Conservation (phyloP, 106 monocot genomes). For the Dendrobium catenatum region DNA sequence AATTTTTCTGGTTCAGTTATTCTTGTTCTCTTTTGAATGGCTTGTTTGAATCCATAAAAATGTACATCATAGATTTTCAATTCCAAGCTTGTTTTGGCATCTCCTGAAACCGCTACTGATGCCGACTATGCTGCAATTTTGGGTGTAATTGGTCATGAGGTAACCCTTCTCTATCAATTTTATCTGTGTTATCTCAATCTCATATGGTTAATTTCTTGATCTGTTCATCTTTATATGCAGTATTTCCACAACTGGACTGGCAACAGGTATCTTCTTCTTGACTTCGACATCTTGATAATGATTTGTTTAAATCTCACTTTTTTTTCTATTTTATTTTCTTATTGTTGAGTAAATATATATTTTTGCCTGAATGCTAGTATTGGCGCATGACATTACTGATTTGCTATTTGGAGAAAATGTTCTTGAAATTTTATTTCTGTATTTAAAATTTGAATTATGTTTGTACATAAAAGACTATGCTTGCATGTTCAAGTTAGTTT, state of each 20-base stretch:
- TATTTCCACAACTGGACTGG: slow-evolving; percentile 99
- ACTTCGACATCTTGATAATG: neutral
- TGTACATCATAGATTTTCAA: slow-evolving; percentile 68
- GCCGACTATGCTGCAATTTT: slow-evolving; percentile 97
- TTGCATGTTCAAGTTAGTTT: neutral
- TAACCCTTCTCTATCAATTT: slow-evolving; percentile 14
- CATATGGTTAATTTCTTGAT: neutral
- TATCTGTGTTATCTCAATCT: neutral
- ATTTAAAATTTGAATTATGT: slow-evolving; percentile 4
- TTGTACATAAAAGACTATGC: neutral
- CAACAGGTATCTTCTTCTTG: slow-evolving; percentile 53
- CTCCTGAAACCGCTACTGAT: slow-evolving; percentile 96
- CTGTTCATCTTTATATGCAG: slow-evolving; percentile 36
- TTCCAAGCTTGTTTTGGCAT: slow-evolving; percentile 92
- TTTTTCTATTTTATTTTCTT: neutral
- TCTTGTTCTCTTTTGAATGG: slow-evolving; percentile 5
- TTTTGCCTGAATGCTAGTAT: neutral
- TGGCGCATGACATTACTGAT: neutral
- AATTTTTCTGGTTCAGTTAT: neutral
- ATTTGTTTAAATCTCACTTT: neutral
- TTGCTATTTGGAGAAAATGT: neutral
- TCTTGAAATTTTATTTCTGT: neutral
- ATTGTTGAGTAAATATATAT: neutral
- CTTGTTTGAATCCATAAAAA: neutral
- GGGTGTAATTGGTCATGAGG: slow-evolving; percentile 98